Conservation (phyloP, 768 basidiomycete genomes). For the Termitomyces sp. region DNA sequence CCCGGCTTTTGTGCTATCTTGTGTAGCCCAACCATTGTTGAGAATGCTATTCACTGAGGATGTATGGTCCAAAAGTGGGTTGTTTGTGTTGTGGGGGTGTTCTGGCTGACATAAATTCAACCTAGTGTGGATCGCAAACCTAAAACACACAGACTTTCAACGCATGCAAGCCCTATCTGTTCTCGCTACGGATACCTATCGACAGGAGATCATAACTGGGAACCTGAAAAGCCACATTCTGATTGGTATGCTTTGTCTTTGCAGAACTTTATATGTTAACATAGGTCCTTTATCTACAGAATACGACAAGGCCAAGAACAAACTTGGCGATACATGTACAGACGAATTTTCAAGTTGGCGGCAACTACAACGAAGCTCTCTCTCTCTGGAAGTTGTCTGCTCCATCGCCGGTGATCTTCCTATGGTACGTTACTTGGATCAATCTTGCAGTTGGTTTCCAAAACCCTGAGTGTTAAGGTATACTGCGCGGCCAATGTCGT, state of each 20-base stretch:
- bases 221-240: constrained; percentile 27
- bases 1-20: constrained; percentile 28
- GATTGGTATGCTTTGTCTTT: constrained; percentile 15
- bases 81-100: not conserved
- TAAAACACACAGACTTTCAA: constrained; percentile 22
- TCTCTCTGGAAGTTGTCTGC: constrained; percentile 13
- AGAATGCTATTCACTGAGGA: constrained; percentile 8
- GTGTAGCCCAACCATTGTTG: constrained; percentile 25
- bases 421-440: constrained; percentile 17
- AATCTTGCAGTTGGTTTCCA: not conserved
- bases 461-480: constrained; percentile 17
- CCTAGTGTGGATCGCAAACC: constrained; percentile 23
- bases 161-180: constrained; percentile 25
- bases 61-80: constrained; percentile 25
- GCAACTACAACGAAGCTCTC: constrained; percentile 8
- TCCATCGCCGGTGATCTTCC: constrained; percentile 23
- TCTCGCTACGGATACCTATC: constrained; percentile 21
- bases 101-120: not conserved
- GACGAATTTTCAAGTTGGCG: constrained; percentile 18
- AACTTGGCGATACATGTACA: constrained; percentile 17
- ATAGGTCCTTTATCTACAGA: constrained; percentile 16
- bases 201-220: constrained; percentile 33
- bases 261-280: not conserved
- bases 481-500: constrained; percentile 30
- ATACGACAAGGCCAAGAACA: constrained; percentile 19